These are phyloP conservation scores for Neurospora sp. DNA, from an alignment of 495 filamentous ascomycete species.

Conservation along the genomic window DNA sequence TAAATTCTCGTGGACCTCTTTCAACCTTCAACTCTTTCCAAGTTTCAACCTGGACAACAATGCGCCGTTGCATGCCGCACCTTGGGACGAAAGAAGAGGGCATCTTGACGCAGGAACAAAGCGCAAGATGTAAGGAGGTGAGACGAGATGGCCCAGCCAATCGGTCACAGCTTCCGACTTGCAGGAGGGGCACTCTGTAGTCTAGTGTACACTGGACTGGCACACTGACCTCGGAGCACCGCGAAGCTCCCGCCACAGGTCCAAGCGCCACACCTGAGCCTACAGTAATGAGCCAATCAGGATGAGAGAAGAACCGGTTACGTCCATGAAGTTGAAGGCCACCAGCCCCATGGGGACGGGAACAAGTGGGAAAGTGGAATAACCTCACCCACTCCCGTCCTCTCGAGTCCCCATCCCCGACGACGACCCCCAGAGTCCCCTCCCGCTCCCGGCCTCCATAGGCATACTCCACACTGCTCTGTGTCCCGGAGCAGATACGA, in stretches of 20 bases:
- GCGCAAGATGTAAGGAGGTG: neutral
- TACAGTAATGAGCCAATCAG: neutral
- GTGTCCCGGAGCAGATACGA: conserved; percentile 27
- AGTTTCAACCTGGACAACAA: neutral
- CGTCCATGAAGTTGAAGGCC: neutral
- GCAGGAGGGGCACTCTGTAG: neutral
- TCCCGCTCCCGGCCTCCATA: conserved; percentile 22
- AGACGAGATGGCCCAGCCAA: neutral
- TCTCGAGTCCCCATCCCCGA: neutral
- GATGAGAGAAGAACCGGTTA: neutral
- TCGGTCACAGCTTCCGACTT: neutral
- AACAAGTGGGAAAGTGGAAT: neutral
- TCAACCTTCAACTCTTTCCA: neutral
- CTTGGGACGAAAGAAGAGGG: neutral
- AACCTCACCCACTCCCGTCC: conserved; percentile 5
- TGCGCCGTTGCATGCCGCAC: neutral
- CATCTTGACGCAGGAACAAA: neutral
- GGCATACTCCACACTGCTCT: conserved; percentile 34
- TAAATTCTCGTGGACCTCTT: neutral
- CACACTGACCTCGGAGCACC: neutral
- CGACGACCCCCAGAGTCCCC: conserved; percentile 1
- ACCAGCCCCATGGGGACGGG: neutral
- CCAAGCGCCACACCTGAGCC: neutral
- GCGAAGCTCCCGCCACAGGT: neutral
- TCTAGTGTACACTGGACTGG: neutral